Evolutionary conservation across 2,329 filamentous ascomycete genomes (phyloP).

Genomic region (Leptodontidium sp.): DNA sequence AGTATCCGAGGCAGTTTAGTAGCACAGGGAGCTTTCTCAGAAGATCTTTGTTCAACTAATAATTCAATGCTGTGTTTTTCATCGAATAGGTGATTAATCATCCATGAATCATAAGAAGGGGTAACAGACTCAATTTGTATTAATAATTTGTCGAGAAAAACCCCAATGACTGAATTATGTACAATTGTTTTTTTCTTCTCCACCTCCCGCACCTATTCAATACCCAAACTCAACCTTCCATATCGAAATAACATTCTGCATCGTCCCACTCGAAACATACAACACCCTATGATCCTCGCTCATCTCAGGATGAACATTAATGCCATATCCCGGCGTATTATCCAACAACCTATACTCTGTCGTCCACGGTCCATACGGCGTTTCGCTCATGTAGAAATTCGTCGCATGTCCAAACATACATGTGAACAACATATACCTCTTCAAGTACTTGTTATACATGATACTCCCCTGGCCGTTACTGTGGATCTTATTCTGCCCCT

Average conservation of each 20-base stretch:
- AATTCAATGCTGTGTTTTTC: no score
- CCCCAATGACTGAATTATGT: no score
- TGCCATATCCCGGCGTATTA: slow-evolving; percentile 13
- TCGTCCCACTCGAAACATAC: slow-evolving; percentile 25
- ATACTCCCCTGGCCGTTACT: slow-evolving; percentile 20
- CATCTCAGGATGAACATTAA: slow-evolving; percentile 17
- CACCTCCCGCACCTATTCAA: not conserved
- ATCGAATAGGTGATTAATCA: no score
- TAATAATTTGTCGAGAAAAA: no score
- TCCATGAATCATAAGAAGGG: no score
- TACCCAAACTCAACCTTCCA: slow-evolving; percentile 21
- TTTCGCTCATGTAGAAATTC: slow-evolving; percentile 21
- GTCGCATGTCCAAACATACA: slow-evolving; percentile 18
- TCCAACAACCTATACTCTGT: slow-evolving; percentile 11
- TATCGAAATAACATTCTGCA: slow-evolving; percentile 22
- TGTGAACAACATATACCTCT: slow-evolving; percentile 21
- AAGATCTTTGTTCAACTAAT: no score
- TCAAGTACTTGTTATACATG: slow-evolving; percentile 20
- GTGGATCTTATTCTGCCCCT: slow-evolving; percentile 15
- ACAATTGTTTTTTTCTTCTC: no score
- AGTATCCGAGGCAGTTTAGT: no score
- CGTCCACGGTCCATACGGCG: slow-evolving; percentile 21
- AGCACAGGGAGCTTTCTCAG: no score
- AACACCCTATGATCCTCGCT: slow-evolving; percentile 20
- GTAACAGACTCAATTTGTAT: no score